phyloP scores from a whole-genome alignment of 1,284 basidiomycete genomes.

The Papiliotrema flavescens region DNA sequence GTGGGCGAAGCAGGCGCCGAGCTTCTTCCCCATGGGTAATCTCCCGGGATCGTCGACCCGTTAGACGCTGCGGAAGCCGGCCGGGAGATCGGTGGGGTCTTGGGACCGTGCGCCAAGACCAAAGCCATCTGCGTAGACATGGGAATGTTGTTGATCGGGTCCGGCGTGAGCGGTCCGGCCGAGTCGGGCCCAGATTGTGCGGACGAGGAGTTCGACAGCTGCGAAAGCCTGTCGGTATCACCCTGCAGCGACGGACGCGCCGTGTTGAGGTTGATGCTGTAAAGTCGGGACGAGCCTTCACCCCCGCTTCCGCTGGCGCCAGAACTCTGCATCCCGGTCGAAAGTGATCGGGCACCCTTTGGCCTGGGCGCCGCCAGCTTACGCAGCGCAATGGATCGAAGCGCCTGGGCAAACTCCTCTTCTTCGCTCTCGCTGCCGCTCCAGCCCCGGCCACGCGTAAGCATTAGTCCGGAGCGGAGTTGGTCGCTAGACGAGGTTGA shows the following conservation, averaged over 20 bases:
- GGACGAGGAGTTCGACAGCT: not conserved
- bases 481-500: not conserved
- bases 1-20: slow-evolving; percentile 2
- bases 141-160: not conserved
- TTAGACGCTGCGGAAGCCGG: not conserved
- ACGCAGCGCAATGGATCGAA: not conserved
- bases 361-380: not conserved
- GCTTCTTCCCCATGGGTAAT: slow-evolving; percentile 4
- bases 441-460: slow-evolving; percentile 1
- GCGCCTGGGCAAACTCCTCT: slow-evolving; percentile 3
- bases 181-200: not conserved
- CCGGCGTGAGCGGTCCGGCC: not conserved
- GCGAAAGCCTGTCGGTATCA: not conserved
- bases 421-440: slow-evolving; percentile 9
- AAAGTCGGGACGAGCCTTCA: not conserved
- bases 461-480: not conserved
- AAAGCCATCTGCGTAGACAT: not conserved
- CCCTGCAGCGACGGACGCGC: not conserved
- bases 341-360: no score
- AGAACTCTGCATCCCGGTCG: no score
- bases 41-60: not conserved
- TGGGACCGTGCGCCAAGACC: not conserved
- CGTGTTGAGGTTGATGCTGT: not conserved
- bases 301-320: not conserved
- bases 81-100: not conserved